Percentiles rank a stretch among this genome's conserved stretches.
These are phyloP conservation scores for Neofusicoccum sp. DNA, from an alignment of 2,329 filamentous ascomycete genomes.

Conservation along the genomic window DNA sequence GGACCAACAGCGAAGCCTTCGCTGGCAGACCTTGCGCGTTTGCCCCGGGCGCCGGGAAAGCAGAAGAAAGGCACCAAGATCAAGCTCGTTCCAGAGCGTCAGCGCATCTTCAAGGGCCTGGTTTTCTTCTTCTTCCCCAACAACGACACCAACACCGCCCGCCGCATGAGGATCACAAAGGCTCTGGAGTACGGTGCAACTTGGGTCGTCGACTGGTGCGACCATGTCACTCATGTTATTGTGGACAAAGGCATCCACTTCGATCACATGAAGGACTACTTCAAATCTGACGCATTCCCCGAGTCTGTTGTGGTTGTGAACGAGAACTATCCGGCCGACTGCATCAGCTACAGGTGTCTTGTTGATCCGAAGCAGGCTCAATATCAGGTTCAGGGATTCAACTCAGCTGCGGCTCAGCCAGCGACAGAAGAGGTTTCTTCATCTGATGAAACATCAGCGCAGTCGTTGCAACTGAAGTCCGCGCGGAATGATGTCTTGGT, in stretches of 20 bases:
- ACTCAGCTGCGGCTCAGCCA: constrained; percentile 21
- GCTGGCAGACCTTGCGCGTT: background rate
- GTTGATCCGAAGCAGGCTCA: constrained; percentile 56
- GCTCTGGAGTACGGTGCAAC: constrained; percentile 66
- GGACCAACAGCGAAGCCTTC: background rate
- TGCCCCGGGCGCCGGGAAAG: constrained; percentile 33
- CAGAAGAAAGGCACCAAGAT: constrained; percentile 32
- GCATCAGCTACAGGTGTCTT: constrained; percentile 39
- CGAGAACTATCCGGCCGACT: constrained; percentile 46
- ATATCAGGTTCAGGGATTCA: constrained; percentile 59
- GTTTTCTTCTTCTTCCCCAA: constrained; percentile 67
- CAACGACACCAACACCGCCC: constrained; percentile 65
- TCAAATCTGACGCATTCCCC: constrained; percentile 51
- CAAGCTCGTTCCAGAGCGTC: constrained; percentile 30
- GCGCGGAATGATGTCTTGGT: constrained; percentile 41
- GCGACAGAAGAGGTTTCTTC: background rate
- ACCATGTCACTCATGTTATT: constrained; percentile 66
- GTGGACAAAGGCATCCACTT: constrained; percentile 69
- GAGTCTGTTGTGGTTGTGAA: constrained; percentile 53
- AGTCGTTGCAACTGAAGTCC: constrained; percentile 53
- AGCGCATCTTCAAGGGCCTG: constrained; percentile 30
- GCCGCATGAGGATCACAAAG: constrained; percentile 70
- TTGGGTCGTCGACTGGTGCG: constrained; percentile 61
- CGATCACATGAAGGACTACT: constrained; percentile 58
- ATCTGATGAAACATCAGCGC: constrained; percentile 20